Conservation (phyloP, 2,329 filamentous ascomycete genomes). For the Colletotrichum lentis region DNA sequence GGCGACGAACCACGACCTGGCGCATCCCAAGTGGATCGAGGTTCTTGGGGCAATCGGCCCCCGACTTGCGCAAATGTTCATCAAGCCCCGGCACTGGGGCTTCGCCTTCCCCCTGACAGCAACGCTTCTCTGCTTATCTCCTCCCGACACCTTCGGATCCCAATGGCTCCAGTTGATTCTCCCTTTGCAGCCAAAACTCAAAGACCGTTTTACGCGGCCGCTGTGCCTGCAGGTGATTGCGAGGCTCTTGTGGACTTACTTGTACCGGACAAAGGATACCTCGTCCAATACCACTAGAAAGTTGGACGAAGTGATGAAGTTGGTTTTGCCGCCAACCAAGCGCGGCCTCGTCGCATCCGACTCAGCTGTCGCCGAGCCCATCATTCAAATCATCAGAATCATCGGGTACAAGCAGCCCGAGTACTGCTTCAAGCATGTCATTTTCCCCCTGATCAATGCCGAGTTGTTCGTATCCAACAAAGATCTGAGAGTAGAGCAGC, state of each 20-base stretch:
- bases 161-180: conserved; percentile 88
- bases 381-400: conserved; percentile 93
- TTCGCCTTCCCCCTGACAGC: conserved; percentile 88
- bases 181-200: conserved; percentile 80
- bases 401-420: conserved; percentile 95
- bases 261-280: conserved; percentile 83
- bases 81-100: conserved; percentile 91
- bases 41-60: conserved; percentile 82
- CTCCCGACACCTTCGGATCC: conserved; percentile 80
- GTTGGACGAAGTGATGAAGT: conserved; percentile 86
- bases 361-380: conserved; percentile 81
- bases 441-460: conserved; percentile 95
- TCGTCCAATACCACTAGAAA: conserved; percentile 75
- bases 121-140: conserved; percentile 86
- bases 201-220: conserved; percentile 80
- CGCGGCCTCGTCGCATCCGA: conserved; percentile 85
- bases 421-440: conserved; percentile 87
- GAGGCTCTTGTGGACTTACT: conserved; percentile 90
- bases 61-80: conserved; percentile 82
- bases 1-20: conserved; percentile 77
- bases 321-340: conserved; percentile 83
- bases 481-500: conserved; percentile 85
- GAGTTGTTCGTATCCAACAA: conserved; percentile 81
- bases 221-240: conserved; percentile 89
- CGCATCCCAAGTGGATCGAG: conserved; percentile 84